Base-by-base conservation (phyloP, 2,329 filamentous ascomycete genomes). In the Venturia asperata region DNA sequence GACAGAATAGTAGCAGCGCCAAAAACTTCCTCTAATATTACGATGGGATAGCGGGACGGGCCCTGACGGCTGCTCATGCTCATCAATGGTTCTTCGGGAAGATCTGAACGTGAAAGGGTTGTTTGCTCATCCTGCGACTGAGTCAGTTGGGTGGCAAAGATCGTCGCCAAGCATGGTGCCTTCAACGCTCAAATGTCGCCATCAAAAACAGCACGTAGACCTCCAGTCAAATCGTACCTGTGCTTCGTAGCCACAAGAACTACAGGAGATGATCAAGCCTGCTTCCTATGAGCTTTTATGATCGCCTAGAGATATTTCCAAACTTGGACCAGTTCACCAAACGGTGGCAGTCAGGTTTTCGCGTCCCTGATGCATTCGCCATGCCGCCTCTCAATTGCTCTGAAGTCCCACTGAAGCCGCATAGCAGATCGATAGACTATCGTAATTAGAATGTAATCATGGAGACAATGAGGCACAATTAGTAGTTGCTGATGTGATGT, bases 131-230 rank as follows among this genome's bases (percentile, higher is more conserved):
- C 1, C 17, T 55, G 19, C 52, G 7, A 37, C 24, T 5, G 52
- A 37, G 15, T 37, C 2, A 9, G 27, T 37, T 5, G 19, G 30
- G 49, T 2, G 27, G 52, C 27, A 58, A 47, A n/a, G 52, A 58
- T 58, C 52, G 27, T 37, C 52, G 52, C 52, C 52, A 58, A 58
- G 52, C 15, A 58, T 58, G 30, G 52, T 58, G 52, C 37, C 30
- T 58, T 58, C 52, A 17, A 37, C 52, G 52, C 52, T 27, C 30
- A 7, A 58, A 58, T 58, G 30, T 58, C 52, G 52, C 27, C 2
- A 58, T 58, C 52, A 37, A 3, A 24, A n/a, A 58, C 30, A 10
- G 21, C 15, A 37, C 9, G 15, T 11, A 24, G 37, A n/a, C 30
- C 27, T n/a, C 52, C 15, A 58, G 15, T n/a, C 19, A 58, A 30